Base-by-base conservation (phyloP, 1,139 yeast genomes). In the Geotrichum aggregatum region DNA sequence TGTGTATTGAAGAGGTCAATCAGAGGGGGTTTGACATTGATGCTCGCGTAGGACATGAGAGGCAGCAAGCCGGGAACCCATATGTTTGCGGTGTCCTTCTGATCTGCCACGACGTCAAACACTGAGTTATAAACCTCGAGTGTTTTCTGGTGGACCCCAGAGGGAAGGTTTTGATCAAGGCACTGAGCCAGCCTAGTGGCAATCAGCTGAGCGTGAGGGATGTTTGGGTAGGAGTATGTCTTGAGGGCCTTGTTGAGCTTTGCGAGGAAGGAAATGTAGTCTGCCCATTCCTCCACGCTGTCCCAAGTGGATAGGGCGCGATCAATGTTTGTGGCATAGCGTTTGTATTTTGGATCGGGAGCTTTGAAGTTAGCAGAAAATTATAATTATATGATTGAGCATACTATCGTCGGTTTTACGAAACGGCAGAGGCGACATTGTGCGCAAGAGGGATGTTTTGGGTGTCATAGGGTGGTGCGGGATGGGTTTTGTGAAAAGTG, bases 221-320 rank as follows among this genome's bases (percentile, higher is more conserved):
- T 71, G 8, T 57, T 49, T 69, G 56, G 70, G 31, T 67, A 71
- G 10, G 70, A 66, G 52, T 71, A 72, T 5, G 71, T 57, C 53
- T 76, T 78, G 35, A 89, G 70, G 0, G 92, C 83, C 66, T 88
- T 87, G 57, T 83, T 82, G 11, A 92, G 76, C 59, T 86, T 80
- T 1, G 92, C 82, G 44, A 94, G 73, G 66, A 88, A 89, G 19
- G 97, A 84, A 54, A 92, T 92, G 67, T 91, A 89, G 66, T 92
- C 98, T n/a, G 98, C 98, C 98, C 98, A 92, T 72, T 91, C 98
- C 41, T 83, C 85, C 1, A 89, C 83, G n/a, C 82, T 69, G 52
- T 87, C 96, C 71, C 92, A 92, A n/a, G 82, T 74, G 6, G 79
- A 74, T 26, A 92, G 71, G 0, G 94, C 89, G 58, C 84, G 80